Conservation (phyloP, 495 filamentous ascomycete species). For the Neurospora sp. region DNA sequence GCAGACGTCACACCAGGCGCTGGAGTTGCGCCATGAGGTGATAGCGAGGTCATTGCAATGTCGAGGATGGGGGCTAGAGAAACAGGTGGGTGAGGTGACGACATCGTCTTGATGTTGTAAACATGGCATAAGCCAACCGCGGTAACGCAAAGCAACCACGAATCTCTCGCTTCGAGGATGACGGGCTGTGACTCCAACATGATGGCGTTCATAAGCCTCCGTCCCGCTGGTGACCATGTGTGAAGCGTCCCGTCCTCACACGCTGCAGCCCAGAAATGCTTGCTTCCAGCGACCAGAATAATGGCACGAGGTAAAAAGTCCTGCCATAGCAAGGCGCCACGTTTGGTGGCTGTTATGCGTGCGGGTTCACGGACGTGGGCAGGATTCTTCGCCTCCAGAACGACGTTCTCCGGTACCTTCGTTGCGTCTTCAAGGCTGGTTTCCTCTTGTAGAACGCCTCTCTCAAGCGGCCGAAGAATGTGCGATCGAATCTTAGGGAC, state of each 20-base stretch:
- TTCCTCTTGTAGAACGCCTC: conserved; percentile 33
- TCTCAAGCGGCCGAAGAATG: conserved; percentile 59
- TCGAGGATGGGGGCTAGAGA: conserved; percentile 87
- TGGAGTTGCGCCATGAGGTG: conserved; percentile 58
- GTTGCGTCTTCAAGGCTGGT: conserved; percentile 46
- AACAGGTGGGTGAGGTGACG: conserved; percentile 78
- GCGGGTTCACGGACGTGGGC: conserved; percentile 66
- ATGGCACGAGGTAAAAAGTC: conserved; percentile 81
- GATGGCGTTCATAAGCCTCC: conserved; percentile 71
- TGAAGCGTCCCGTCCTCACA: conserved; percentile 93
- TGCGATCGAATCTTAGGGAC: conserved; percentile 79
- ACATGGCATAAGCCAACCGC: conserved; percentile 85
- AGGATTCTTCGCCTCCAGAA: conserved; percentile 42
- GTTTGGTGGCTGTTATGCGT: conserved; percentile 66
- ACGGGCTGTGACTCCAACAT: conserved; percentile 89
- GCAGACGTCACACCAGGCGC: conserved; percentile 81
- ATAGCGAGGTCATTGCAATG: conserved; percentile 55
- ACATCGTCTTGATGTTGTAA: conserved; percentile 83
- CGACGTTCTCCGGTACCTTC: conserved; percentile 47
- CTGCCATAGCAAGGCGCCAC: conserved; percentile 84
- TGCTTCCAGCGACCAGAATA: conserved; percentile 79
- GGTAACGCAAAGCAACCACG: conserved; percentile 81
- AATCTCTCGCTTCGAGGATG: conserved; percentile 79
- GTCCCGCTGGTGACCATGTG: conserved; percentile 89
- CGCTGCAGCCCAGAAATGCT: conserved; percentile 80